A percentile compares a stretch with the other conserved stretches of the same genome.
Evolutionary conservation across 768 basidiomycete species (phyloP).

Genomic region (Mycena rebaudengoi): DNA sequence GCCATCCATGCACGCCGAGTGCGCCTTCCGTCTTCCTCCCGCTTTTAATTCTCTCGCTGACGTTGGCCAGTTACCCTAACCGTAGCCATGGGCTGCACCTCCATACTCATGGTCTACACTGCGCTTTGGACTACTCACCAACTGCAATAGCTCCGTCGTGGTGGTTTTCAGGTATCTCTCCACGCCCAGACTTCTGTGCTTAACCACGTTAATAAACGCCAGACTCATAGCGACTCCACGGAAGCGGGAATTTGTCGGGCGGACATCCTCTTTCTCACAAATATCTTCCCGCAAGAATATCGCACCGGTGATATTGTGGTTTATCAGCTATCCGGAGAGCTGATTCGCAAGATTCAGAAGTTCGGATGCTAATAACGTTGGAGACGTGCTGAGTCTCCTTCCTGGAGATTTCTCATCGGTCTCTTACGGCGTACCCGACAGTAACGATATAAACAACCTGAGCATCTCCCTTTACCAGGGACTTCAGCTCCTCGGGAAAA

Average conservation of each 20-base stretch:
- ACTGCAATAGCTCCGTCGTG: slow-evolving; percentile 61
- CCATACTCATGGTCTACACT: slow-evolving; percentile 56
- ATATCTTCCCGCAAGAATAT: slow-evolving; percentile 45
- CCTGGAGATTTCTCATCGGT: too few relatives aligned
- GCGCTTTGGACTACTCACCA: slow-evolving; percentile 53
- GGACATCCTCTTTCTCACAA: slow-evolving; percentile 61
- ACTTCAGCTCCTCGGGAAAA: slow-evolving; percentile 51
- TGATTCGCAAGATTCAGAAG: slow-evolving; percentile 62
- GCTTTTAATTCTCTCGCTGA: not conserved
- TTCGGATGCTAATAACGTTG: too few relatives aligned
- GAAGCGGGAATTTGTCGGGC: slow-evolving; percentile 58
- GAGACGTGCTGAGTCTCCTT: too few relatives aligned
- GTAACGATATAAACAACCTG: slow-evolving; percentile 58
- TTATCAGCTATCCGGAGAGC: slow-evolving; percentile 57
- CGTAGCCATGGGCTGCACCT: not conserved
- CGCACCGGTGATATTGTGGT: slow-evolving; percentile 62
- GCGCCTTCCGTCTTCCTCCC: not conserved
- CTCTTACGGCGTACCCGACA: too few relatives aligned
- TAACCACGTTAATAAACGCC: not conserved
- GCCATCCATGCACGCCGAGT: not conserved
- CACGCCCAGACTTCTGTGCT: not conserved
- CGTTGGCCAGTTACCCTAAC: slow-evolving; percentile 14
- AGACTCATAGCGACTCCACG: slow-evolving; percentile 48
- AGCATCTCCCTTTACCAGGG: slow-evolving; percentile 54
- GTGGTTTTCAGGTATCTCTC: slow-evolving; percentile 57